These are phyloP conservation scores for Aspergillus clavatus DNA, from an alignment of 2,329 filamentous ascomycete genomes.

Conservation along the genomic window DNA sequence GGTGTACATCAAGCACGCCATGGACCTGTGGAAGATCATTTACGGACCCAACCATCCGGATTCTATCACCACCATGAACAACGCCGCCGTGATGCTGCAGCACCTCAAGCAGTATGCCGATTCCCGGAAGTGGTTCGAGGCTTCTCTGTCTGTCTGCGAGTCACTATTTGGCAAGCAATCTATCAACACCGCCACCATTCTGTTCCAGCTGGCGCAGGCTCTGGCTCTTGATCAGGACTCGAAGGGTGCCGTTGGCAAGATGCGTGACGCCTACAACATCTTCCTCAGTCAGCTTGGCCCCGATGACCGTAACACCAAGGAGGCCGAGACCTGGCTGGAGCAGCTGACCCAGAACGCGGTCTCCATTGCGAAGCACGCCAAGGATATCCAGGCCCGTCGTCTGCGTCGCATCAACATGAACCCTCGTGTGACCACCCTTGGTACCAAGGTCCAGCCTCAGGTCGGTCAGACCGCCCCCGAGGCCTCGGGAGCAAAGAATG, in stretches of 20 bases:
- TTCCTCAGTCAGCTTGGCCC: conserved; percentile 83
- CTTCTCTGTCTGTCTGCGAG: conserved; percentile 83
- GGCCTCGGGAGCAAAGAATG: conserved; percentile 38
- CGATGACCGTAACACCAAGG: conserved; percentile 95
- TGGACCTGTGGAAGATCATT: conserved; percentile 94
- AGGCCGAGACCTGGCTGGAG: conserved; percentile 93
- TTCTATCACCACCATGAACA: conserved; percentile 98
- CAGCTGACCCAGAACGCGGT: conserved; percentile 95
- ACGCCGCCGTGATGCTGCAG: conserved; percentile 97
- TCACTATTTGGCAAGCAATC: conserved; percentile 83
- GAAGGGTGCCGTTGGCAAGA: conserved; percentile 82
- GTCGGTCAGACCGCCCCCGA: conserved; percentile 56
- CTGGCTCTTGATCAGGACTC: conserved; percentile 93
- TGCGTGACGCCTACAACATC: conserved; percentile 95
- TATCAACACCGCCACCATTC: conserved; percentile 86
- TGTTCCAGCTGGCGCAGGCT: conserved; percentile 95
- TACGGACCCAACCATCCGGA: conserved; percentile 92
- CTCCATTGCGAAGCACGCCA: conserved; percentile 86
- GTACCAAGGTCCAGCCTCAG: conserved; percentile 58
- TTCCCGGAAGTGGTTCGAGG: conserved; percentile 94
- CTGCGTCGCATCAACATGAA: conserved; percentile 68
- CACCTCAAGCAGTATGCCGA: conserved; percentile 91
- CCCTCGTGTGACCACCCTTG: conserved; percentile 51
- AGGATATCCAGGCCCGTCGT: conserved; percentile 72
- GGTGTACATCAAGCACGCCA: conserved; percentile 81